Percentiles rank a stretch among this genome's conserved stretches.
Conservation (phyloP, 257 asterid species). For the Ehretia macrophylla region DNA sequence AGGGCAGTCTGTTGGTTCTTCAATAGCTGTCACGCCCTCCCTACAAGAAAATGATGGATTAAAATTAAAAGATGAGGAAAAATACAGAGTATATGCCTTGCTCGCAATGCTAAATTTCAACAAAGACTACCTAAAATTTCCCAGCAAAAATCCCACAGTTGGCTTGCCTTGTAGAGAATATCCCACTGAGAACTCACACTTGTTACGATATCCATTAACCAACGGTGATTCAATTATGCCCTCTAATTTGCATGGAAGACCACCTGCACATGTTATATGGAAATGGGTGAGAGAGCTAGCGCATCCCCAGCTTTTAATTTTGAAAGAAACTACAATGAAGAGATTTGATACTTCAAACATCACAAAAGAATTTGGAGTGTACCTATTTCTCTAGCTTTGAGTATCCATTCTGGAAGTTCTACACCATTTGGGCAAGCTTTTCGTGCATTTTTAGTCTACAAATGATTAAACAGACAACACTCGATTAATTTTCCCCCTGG, state of each 20-base stretch:
- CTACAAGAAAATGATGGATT: slow-evolving; percentile 30
- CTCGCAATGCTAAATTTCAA: background rate
- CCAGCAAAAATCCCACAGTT: slow-evolving; percentile 89
- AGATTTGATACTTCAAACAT: no score
- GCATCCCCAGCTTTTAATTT: background rate
- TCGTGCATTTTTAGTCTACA: slow-evolving; percentile 87
- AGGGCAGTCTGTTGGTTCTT: slow-evolving; percentile 86
- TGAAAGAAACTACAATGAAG: background rate
- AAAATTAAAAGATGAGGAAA: slow-evolving; percentile 8
- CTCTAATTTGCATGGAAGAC: slow-evolving; percentile 93
- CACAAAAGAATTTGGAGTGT: background rate
- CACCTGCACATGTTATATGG: slow-evolving; percentile 52
- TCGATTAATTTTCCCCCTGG: background rate
- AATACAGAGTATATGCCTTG: slow-evolving; percentile 3
- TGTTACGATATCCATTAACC: slow-evolving; percentile 87
- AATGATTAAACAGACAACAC: slow-evolving; percentile 2
- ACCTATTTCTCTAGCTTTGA: slow-evolving; percentile 91
- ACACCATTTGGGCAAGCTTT: slow-evolving; percentile 87
- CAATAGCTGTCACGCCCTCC: slow-evolving; percentile 99
- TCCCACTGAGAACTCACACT: slow-evolving; percentile 97
- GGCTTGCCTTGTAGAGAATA: slow-evolving; percentile 74
- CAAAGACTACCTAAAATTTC: slow-evolving; percentile 77
- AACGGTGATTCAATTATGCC: slow-evolving; percentile 79
- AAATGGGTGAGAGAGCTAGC: slow-evolving; percentile 15
- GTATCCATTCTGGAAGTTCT: slow-evolving; percentile 89